Base-by-base conservation (phyloP, 768 basidiomycete genomes). In the Pleurotus ostreatus region DNA sequence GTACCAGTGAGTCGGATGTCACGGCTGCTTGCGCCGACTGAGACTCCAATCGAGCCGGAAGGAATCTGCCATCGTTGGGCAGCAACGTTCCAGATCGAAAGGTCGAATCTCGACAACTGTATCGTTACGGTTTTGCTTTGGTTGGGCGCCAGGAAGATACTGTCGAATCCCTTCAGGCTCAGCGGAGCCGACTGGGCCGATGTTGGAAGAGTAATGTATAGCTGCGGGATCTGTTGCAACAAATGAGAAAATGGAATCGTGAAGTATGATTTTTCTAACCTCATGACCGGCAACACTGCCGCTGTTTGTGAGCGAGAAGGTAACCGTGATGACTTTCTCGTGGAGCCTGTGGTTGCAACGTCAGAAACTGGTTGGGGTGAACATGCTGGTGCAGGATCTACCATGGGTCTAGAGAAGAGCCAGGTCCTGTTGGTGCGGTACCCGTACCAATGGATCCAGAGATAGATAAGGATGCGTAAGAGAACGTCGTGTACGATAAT, bases 401-500 rank as follows among this genome's bases (percentile, higher is more conserved):
- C 81, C 75, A 80, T 22, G 80, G 73, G 60, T 80, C 79, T 11
- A 83, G 68, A 4, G 80, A 76, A 13, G 81, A 78, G 9, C 80
- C 81, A 1, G 74, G 71, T 4, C 79, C 78, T 23, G 71, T 70
- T 2, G 75, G 73, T 38, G 79, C 71, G 8, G 68, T 73, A 22
- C 78, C 78, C 48, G 74, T 75, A 0, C 70, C 68, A 7, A 72
- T 69, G 7, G 74, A 72, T 11, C 77, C 77, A 13, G 69, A 61
- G 38, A 82, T 67, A n/a, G 66, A 60, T 43, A 83, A 61, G 43
- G 69, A 69, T 3, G 77, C 73, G 61, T 81, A 84, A 20, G 69
- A 60, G 70, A 85, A 87, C 0, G 72, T 74, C 7, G 84, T 84
- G 66, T 86, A 87, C 0, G 77, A 79, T 56, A 85, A 67, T 2